Percentiles rank a stretch among this genome's conserved stretches.
phyloP scores from a whole-genome alignment of 2,329 filamentous ascomycete species.

The Fusarium sororula region DNA sequence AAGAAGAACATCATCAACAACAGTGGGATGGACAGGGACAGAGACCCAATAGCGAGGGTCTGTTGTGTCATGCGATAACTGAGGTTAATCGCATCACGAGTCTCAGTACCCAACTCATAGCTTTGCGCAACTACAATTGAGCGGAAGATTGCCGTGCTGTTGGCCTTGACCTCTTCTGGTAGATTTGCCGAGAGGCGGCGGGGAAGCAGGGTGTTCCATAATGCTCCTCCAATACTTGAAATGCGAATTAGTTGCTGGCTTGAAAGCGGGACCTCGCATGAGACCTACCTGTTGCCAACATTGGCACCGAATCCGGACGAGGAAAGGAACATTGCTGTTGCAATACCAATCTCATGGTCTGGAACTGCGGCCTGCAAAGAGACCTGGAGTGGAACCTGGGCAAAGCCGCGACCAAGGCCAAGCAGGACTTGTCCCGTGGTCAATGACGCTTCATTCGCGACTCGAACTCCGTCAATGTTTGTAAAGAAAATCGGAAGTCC shows the following conservation, averaged over 20 bases:
- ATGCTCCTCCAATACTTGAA: slow-evolving; percentile 45
- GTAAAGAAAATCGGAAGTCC: background rate
- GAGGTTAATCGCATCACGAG: slow-evolving; percentile 25
- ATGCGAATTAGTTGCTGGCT: background rate
- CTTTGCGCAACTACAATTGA: slow-evolving; percentile 40
- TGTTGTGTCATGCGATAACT: slow-evolving; percentile 31
- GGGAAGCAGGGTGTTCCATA: slow-evolving; percentile 44
- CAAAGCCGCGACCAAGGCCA: slow-evolving; percentile 43
- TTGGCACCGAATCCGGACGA: slow-evolving; percentile 42
- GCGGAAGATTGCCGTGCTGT: slow-evolving; percentile 33
- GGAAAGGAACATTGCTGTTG: slow-evolving; percentile 46
- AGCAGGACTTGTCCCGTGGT: slow-evolving; percentile 40
- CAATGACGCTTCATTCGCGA: slow-evolving; percentile 32
- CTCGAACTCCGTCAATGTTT: slow-evolving; percentile 6
- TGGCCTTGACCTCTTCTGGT: slow-evolving; percentile 18
- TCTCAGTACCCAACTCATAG: background rate
- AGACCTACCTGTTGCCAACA: slow-evolving; percentile 42
- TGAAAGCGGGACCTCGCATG: rapidly evolving
- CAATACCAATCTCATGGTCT: slow-evolving; percentile 46
- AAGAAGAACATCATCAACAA: slow-evolving; percentile 33
- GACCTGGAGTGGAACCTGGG: slow-evolving; percentile 44
- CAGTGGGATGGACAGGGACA: slow-evolving; percentile 19
- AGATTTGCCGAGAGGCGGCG: slow-evolving; percentile 34
- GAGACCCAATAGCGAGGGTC: slow-evolving; percentile 27
- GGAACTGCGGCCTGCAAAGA: slow-evolving; percentile 46